A percentile compares a stretch with the other conserved stretches of the same genome.
These are phyloP conservation scores for Suillus paluster DNA, from an alignment of 768 basidiomycete genomes.

Conservation along the genomic window DNA sequence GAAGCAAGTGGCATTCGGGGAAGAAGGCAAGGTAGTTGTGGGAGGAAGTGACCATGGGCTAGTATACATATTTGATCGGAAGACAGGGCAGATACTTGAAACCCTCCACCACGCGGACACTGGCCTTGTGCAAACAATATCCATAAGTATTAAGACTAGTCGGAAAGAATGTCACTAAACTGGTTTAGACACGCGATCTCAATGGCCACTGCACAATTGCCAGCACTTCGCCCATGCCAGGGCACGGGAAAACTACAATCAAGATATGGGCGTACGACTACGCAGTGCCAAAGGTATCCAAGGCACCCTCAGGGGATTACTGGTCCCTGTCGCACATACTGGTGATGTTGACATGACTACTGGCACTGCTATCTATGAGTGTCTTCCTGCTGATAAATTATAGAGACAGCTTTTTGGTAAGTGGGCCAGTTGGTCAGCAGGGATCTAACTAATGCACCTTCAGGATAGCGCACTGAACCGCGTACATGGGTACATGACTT, in stretches of 20 bases:
- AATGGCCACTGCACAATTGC: slow-evolving; percentile 9
- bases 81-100: slow-evolving; percentile 3
- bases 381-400: too few species aligned
- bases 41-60: slow-evolving; percentile 11
- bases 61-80: slow-evolving; percentile 13
- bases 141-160: background rate
- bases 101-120: background rate
- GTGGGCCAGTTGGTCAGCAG: background rate
- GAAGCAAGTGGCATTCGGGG: slow-evolving; percentile 16
- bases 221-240: background rate
- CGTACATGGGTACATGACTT: slow-evolving; percentile 1
- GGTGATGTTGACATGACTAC: too few species aligned
- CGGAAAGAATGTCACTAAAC: background rate
- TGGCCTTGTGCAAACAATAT: slow-evolving; percentile 7
- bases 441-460: background rate
- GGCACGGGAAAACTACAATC: background rate
- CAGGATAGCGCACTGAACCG: background rate
- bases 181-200: slow-evolving; percentile 2
- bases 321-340: too few species aligned
- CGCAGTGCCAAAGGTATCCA: background rate
- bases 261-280: slow-evolving; percentile 9
- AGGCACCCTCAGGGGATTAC: too few species aligned
- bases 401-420: background rate
- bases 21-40: slow-evolving; percentile 12
- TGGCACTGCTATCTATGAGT: too few species aligned